These are phyloP conservation scores for Diaporthe velutina DNA, from an alignment of 2,329 filamentous ascomycete genomes.

Conservation along the genomic window DNA sequence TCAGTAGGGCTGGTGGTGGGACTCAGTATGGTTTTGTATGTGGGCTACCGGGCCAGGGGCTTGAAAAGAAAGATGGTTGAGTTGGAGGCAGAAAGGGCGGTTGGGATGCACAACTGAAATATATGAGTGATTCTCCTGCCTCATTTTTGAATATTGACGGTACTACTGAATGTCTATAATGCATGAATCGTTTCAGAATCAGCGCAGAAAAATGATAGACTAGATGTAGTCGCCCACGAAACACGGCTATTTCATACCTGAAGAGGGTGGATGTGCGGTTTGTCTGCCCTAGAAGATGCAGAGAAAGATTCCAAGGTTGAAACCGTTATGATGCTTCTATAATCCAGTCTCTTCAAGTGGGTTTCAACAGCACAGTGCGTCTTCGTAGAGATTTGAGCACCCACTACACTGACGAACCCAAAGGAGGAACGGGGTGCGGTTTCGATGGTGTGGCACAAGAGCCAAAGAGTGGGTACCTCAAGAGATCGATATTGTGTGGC, in stretches of 20 bases:
- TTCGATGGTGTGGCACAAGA: not conserved
- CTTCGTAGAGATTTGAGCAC: not conserved
- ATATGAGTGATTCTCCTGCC: not conserved
- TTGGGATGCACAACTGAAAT: conserved; percentile 35
- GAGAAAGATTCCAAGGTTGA: not conserved
- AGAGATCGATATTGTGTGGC: not conserved
- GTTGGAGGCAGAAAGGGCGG: conserved; percentile 48
- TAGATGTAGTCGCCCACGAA: too few species aligned
- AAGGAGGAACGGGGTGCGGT: not conserved
- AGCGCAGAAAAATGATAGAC: not conserved
- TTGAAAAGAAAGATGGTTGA: conserved; percentile 51
- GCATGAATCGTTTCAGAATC: not conserved
- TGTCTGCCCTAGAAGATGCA: not conserved
- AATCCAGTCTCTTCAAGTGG: not conserved
- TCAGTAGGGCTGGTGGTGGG: conserved; percentile 74
- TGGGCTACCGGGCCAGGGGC: conserved; percentile 59
- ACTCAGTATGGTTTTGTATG: conserved; percentile 74
- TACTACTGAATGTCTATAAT: not conserved
- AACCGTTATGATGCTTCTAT: not conserved
- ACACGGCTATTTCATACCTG: not conserved
- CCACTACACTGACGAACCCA: not conserved
- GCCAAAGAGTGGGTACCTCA: too few species aligned
- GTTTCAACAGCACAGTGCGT: not conserved
- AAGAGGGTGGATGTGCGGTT: not conserved
- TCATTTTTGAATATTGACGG: not conserved